These are phyloP conservation scores for Venturia aucupariae DNA, from an alignment of 2,329 filamentous ascomycete species.

Conservation along the genomic window DNA sequence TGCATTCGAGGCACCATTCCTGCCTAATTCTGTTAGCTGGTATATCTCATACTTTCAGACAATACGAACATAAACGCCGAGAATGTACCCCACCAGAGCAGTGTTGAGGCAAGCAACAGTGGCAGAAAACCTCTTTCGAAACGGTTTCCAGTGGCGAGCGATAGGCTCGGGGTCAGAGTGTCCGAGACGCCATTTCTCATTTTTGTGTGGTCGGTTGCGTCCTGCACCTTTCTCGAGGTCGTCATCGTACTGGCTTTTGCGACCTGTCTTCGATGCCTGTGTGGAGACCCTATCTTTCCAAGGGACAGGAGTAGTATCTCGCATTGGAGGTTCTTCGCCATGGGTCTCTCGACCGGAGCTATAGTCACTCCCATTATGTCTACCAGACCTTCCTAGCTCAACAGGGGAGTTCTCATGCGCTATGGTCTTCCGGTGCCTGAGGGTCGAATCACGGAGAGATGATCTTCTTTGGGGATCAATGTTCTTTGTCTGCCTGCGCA, in stretches of 20 bases:
- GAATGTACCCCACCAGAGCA: slow-evolving; percentile 57
- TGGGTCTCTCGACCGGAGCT: not conserved
- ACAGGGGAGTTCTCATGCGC: not conserved
- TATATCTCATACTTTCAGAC: not conserved
- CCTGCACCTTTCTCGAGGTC: not conserved
- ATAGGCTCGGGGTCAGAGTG: slow-evolving; percentile 41
- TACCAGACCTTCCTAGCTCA: not conserved
- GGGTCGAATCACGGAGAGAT: not conserved
- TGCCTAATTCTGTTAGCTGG: slow-evolving; percentile 33
- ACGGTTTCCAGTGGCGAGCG: slow-evolving; percentile 60
- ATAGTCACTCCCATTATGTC: not conserved
- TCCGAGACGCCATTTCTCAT: not conserved
- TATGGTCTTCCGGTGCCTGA: not conserved
- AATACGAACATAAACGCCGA: slow-evolving; percentile 55
- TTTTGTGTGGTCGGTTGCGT: not conserved
- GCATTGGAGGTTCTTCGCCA: not conserved
- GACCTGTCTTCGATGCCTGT: not conserved
- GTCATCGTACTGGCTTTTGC: not conserved
- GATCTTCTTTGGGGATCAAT: not conserved
- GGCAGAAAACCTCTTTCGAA: slow-evolving; percentile 60
- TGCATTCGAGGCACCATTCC: slow-evolving; percentile 72
- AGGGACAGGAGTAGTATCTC: not conserved
- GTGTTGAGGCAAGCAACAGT: slow-evolving; percentile 64
- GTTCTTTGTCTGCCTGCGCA: not conserved
- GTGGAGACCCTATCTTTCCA: not conserved